These are phyloP conservation scores for Schizonepeta tenuifolia DNA, from an alignment of 257 asterid genomes.

Conservation along the genomic window DNA sequence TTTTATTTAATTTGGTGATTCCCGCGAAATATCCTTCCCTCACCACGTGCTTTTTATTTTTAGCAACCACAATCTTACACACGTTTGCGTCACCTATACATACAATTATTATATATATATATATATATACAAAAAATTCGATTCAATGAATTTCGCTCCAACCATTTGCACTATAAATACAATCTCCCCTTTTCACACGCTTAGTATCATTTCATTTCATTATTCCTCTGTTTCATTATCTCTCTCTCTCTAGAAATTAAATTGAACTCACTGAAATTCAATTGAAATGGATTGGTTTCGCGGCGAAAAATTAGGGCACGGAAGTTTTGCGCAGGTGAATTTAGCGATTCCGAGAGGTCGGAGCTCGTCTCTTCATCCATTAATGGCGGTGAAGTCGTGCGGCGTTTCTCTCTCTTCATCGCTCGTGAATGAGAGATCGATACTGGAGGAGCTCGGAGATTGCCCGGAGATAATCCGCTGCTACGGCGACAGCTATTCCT, in stretches of 20 bases:
- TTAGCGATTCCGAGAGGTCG: conserved; percentile 51
- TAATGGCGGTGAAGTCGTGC: conserved; percentile 81
- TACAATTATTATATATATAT: neutral
- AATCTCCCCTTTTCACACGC: conserved; percentile 1
- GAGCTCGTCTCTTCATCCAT: conserved; percentile 32
- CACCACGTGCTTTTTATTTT: conserved; percentile 66
- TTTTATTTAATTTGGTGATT: conserved; percentile 39
- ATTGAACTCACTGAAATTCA: neutral
- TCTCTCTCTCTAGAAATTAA: neutral
- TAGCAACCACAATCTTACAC: conserved; percentile 27
- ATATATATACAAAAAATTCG: conserved; percentile 13
- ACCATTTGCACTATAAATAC: conserved; percentile 43
- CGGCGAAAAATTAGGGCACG: conserved; percentile 69
- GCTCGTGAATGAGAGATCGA: conserved; percentile 53
- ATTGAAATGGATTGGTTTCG: conserved; percentile 80
- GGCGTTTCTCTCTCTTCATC: conserved; percentile 51
- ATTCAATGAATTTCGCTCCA: conserved; percentile 17
- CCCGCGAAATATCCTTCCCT: conserved; percentile 48
- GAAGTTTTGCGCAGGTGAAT: conserved; percentile 78
- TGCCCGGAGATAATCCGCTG: conserved; percentile 75
- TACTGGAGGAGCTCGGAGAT: conserved; percentile 57
- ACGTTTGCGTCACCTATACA: conserved; percentile 39
- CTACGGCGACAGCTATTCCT: conserved; percentile 59
- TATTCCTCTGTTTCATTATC: conserved; percentile 27
- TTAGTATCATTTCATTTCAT: neutral